Evolutionary conservation across 2,329 filamentous ascomycete species (phyloP).

Genomic region (Penicillium sp.): DNA sequence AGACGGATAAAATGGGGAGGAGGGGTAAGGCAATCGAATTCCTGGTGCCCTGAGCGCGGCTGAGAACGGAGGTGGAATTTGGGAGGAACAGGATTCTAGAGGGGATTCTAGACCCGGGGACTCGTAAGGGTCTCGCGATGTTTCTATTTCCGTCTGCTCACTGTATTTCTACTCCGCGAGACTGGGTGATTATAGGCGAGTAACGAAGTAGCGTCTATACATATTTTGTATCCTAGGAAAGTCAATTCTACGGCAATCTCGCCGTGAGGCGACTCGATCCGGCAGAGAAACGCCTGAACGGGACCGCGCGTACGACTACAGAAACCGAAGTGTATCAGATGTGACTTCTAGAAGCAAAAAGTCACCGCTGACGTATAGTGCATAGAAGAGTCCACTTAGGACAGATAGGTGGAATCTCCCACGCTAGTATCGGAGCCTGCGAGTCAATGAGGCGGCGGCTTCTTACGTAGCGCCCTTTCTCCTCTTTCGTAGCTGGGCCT

Average conservation of each 20-base stretch:
- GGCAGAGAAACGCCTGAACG: not conserved
- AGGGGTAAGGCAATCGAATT: constrained; percentile 16
- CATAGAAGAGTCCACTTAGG: not conserved
- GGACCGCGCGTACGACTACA: too few species aligned
- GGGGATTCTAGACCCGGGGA: constrained; percentile 1
- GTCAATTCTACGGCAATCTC: not conserved
- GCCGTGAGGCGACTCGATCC: not conserved
- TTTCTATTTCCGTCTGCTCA: not conserved
- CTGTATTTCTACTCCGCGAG: not conserved
- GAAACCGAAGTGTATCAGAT: too few species aligned
- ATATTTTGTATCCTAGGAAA: not conserved
- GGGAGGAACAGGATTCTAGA: not conserved
- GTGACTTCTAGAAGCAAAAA: not conserved
- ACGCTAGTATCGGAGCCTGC: not conserved
- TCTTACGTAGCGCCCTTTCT: not conserved
- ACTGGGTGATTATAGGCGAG: not conserved
- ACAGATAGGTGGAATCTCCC: not conserved
- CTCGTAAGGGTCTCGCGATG: not conserved
- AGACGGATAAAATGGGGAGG: not conserved
- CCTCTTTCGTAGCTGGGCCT: not conserved
- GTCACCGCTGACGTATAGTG: not conserved
- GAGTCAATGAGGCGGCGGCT: not conserved
- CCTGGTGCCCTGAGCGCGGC: constrained; percentile 8
- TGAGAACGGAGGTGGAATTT: not conserved
- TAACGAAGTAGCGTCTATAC: not conserved